Evolutionary conservation across 176 grass and related monocot genomes (phyloP).

Genomic region (Puya raimondii): DNA sequence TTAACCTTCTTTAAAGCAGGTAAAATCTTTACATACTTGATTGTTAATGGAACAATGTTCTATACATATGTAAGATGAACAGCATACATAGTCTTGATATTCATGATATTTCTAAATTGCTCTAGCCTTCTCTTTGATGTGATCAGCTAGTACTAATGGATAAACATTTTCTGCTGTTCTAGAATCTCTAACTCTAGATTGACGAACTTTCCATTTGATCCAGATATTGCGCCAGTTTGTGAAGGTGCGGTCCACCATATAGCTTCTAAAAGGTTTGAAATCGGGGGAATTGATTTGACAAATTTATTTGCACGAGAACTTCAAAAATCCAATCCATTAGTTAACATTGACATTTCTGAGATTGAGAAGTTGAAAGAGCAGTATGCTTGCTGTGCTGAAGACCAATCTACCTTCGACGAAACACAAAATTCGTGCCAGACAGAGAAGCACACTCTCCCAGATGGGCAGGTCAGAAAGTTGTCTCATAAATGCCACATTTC

Average conservation of each 20-base stretch:
- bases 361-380: conserved; percentile 85
- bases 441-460: conserved; percentile 87
- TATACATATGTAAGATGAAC: too few relatives aligned
- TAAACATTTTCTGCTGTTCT: not conserved
- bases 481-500: not conserved
- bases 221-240: conserved; percentile 94
- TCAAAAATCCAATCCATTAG: conserved; percentile 66
- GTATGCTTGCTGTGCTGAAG: conserved; percentile 68
- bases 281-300: conserved; percentile 92
- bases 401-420: conserved; percentile 61
- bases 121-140: conserved; percentile 8
- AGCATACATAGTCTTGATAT: too few relatives aligned
- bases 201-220: conserved; percentile 4
- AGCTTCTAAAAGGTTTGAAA: conserved; percentile 81
- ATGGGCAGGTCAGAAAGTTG: conserved; percentile 66
- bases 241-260: conserved; percentile 98
- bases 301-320: conserved; percentile 72
- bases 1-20: too few relatives aligned
- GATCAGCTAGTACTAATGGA: not conserved
- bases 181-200: not conserved
- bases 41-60: too few relatives aligned
- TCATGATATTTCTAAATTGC: conserved; percentile 4
- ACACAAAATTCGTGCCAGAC: conserved; percentile 42
- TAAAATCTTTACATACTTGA: too few relatives aligned
- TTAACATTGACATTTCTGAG: conserved; percentile 76